These are phyloP conservation scores for Ophioceras dolichostomum DNA, from an alignment of 2,329 filamentous ascomycete genomes.

Conservation along the genomic window DNA sequence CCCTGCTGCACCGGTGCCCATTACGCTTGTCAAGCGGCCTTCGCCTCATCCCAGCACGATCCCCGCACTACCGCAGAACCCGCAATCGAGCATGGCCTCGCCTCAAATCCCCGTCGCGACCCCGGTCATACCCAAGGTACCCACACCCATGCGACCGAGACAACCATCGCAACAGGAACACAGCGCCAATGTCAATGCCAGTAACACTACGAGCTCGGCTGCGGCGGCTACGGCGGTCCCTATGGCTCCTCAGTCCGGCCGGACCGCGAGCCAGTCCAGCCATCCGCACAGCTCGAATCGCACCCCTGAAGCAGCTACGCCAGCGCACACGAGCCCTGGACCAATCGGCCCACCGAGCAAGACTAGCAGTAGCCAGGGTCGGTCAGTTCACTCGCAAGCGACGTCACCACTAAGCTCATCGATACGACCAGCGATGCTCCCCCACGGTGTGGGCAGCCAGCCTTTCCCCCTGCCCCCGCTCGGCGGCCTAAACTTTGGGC, in stretches of 20 bases:
- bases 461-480: constrained; percentile 20
- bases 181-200: constrained; percentile 47
- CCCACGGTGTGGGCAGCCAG: constrained; percentile 19
- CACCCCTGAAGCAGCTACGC: constrained; percentile 48
- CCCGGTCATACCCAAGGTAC: constrained; percentile 69
- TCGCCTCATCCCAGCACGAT: constrained; percentile 27
- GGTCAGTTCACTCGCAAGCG: constrained; percentile 28
- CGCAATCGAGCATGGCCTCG: constrained; percentile 52
- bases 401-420: constrained; percentile 51
- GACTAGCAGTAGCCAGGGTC: constrained; percentile 6
- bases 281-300: constrained; percentile 39
- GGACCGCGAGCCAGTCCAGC: constrained; percentile 49
- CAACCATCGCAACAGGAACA: constrained; percentile 71
- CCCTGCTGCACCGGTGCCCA: constrained; percentile 14
- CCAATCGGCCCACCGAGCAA: constrained; percentile 42
- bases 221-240: no score
- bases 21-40: constrained; percentile 26
- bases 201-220: no score
- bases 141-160: constrained; percentile 65
- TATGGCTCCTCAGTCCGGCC: constrained; percentile 16
- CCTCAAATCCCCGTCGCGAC: constrained; percentile 71
- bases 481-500: constrained; percentile 36
- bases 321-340: constrained; percentile 52
- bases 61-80: constrained; percentile 46
- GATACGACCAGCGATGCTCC: constrained; percentile 6